Base-by-base conservation (phyloP, 805 yeast species). In the Cyberlindnera saturnus region DNA sequence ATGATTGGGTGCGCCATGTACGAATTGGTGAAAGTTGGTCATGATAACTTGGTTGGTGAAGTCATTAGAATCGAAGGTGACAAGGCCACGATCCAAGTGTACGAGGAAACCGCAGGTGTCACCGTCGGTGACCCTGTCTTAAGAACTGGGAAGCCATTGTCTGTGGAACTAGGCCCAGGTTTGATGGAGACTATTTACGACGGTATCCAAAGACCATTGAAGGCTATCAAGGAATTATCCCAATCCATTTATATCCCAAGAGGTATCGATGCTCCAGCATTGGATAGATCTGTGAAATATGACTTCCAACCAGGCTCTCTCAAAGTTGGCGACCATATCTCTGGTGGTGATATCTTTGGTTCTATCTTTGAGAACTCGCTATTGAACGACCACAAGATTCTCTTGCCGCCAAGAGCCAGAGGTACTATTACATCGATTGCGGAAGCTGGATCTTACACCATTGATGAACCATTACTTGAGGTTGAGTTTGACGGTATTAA, bases 1-100 rank as follows among this genome's bases (percentile, higher is more conserved):
- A 89, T 93, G 98, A 86, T 90, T 69, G 99, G 99, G 51, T 88
- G 97, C 79, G 97, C 98, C 59, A 93, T 93, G 99, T 91, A 93
- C 77, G 99, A 93, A 66, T 77, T 93, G 68, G 99, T 91, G 61
- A 89, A 83, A 66, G 99, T 93, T 52, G 98, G 99, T 56, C 98
- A 93, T 67, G 96, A 87, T 57, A 87, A 78, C 66, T 78, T 93
- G 64, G 98, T 93, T 38, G 99, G 99, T 65, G 99, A 93, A 70
- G 97, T 93, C 53, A 93, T 93, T 67, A 83, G 99, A 75, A 91
- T 93, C 54, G 93, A 82, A 61, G 95, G 81, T 51, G 99, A 93
- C 65, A 91, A 90, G 70, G 96, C 97, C 46, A 93, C 99, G 38
- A 88, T 93, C 59, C 99, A 93, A 76, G 99, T 93, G 44, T 93